A percentile compares a stretch with the other conserved stretches of the same genome.
phyloP scores from a whole-genome alignment of 345 rosid genomes.

The Dipteronia sinensis region DNA sequence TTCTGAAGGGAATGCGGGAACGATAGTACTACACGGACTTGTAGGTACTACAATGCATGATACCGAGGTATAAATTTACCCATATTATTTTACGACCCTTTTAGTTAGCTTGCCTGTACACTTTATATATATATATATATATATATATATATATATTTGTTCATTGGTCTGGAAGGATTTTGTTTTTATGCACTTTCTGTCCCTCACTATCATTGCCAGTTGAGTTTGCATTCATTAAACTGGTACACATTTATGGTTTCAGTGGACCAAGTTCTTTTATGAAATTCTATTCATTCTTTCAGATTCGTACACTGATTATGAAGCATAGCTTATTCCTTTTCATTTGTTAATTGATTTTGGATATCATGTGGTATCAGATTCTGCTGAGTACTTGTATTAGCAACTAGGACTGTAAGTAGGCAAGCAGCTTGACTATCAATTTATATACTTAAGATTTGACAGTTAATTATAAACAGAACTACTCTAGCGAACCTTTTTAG shows the following conservation, averaged over 20 bases:
- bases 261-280: not conserved
- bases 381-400: not conserved
- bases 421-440: not conserved
- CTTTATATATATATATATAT: not conserved
- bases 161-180: not conserved
- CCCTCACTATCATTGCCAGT: not conserved
- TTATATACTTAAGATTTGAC: not conserved
- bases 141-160: not conserved
- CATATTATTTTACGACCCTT: not conserved
- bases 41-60: slow-evolving; percentile 27
- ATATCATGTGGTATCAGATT: not conserved
- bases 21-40: slow-evolving; percentile 7
- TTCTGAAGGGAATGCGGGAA: slow-evolving; percentile 22
- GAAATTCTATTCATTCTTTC: slow-evolving; percentile 6
- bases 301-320: not conserved
- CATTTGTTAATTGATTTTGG: not conserved
- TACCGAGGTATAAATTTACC: slow-evolving; percentile 38
- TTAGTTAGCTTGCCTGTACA: not conserved
- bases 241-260: not conserved
- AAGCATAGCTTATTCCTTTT: not conserved
- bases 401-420: not conserved
- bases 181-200: not conserved
- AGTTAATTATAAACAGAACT: not conserved
- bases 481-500: not conserved
- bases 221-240: not conserved